A percentile compares a stretch with the other conserved stretches of the same genome.
These are phyloP conservation scores for Agaricales sp. DNA, from an alignment of 1,284 basidiomycete genomes.

Conservation along the genomic window DNA sequence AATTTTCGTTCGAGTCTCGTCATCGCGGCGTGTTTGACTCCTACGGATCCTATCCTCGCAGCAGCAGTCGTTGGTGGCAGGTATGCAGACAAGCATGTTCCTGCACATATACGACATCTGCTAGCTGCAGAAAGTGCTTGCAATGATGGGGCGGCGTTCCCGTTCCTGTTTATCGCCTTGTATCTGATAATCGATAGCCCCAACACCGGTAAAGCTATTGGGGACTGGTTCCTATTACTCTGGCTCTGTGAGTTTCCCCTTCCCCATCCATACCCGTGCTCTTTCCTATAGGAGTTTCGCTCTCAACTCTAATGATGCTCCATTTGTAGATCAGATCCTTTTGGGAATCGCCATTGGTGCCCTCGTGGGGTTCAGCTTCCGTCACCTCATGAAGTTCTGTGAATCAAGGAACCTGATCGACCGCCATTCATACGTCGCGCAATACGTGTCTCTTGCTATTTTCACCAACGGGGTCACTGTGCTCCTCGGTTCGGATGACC, in stretches of 20 bases:
- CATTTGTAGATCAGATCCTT: conserved; percentile 63
- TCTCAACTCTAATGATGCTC: conserved; percentile 7
- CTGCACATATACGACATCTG: conserved; percentile 84
- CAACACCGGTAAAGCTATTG: conserved; percentile 57
- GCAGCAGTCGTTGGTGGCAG: conserved; percentile 92
- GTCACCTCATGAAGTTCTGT: conserved; percentile 94
- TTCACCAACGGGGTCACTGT: conserved; percentile 80
- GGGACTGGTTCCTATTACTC: conserved; percentile 76
- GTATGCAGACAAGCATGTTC: conserved; percentile 98
- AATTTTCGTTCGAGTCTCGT: conserved; percentile 82
- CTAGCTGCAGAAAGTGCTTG: conserved; percentile 89
- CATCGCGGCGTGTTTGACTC: conserved; percentile 90
- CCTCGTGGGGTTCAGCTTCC: conserved; percentile 72
- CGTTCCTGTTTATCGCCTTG: conserved; percentile 89
- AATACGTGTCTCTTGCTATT: conserved; percentile 70
- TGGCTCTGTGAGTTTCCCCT: conserved; percentile 72
- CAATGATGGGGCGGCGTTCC: conserved; percentile 94
- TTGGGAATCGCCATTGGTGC: conserved; percentile 78
- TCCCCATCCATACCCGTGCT: too few relatives aligned
- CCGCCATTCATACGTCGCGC: conserved; percentile 81
- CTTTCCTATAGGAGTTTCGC: conserved; percentile 8
- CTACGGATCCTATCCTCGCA: conserved; percentile 91
- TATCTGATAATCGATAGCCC: conserved; percentile 71
- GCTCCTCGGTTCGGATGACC: conserved; percentile 87
- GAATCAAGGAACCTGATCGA: conserved; percentile 87